A percentile compares a stretch with the other conserved stretches of the same genome.
Evolutionary conservation across 129 eudicot species (phyloP).

Genomic region (Lactuca sativa): DNA sequence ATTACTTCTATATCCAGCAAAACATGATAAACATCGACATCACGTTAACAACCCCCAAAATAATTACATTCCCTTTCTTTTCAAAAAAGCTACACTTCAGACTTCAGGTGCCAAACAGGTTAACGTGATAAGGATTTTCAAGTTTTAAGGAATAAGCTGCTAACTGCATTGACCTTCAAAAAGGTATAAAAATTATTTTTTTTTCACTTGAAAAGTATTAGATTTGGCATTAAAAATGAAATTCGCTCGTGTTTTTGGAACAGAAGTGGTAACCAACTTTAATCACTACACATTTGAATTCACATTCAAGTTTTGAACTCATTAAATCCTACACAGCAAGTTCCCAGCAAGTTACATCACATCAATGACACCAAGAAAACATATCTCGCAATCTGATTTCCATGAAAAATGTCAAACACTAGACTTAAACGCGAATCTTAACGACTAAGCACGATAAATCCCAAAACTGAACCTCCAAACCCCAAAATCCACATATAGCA

Average conservation of each 20-base stretch:
- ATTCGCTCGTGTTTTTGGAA: neutral
- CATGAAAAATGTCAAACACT: neutral
- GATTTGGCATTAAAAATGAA: neutral
- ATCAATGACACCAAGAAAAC: constrained; percentile 5
- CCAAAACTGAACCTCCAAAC: constrained; percentile 13
- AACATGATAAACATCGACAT: too few species aligned
- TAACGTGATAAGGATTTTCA: neutral
- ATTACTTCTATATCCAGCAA: too few species aligned
- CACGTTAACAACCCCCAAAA: too few species aligned
- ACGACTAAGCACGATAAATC: constrained; percentile 14
- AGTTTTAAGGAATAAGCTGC: neutral
- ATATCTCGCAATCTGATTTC: constrained; percentile 3
- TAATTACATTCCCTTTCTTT: neutral
- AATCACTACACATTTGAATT: neutral
- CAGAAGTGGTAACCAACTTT: neutral
- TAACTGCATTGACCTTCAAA: neutral
- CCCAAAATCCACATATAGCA: neutral
- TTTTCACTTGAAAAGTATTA: neutral
- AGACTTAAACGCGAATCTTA: constrained; percentile 7
- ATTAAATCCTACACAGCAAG: constrained; percentile 11
- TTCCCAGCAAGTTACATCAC: constrained; percentile 18
- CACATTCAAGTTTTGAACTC: constrained; percentile 7
- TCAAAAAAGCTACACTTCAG: neutral
- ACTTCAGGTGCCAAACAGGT: neutral
- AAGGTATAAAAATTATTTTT: neutral